phyloP scores from a whole-genome alignment of 2,329 filamentous ascomycete species.

The Daldinia sp. region DNA sequence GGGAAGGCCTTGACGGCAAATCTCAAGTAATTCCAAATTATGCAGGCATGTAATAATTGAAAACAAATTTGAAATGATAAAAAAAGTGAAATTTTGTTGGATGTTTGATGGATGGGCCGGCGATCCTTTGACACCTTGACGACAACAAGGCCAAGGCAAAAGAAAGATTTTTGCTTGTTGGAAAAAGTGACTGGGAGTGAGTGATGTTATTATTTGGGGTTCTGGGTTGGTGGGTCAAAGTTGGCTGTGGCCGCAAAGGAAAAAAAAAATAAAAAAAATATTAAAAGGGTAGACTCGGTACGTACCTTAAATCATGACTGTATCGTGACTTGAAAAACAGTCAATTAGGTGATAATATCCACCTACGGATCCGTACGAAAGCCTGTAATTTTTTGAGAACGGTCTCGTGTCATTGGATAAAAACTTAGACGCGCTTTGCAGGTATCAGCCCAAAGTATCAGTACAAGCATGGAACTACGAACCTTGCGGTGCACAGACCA shows the following conservation, averaged over 20 bases:
- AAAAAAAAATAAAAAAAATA: conserved; percentile 8
- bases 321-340: conserved; percentile 9
- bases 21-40: conserved; percentile 9
- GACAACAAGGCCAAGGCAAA: conserved; percentile 18
- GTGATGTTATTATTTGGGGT: conserved; percentile 38
- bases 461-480: not conserved
- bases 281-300: conserved; percentile 11
- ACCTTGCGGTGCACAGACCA: conserved; percentile 22
- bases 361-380: conserved; percentile 2
- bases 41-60: conserved; percentile 30
- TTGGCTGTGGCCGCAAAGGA: not conserved
- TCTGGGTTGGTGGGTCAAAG: not conserved
- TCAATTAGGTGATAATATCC: conserved; percentile 16
- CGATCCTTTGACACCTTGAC: conserved; percentile 30
- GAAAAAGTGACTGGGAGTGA: conserved; percentile 19
- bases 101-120: conserved; percentile 23
- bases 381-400: not conserved
- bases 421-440: conserved; percentile 24
- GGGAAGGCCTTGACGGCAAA: conserved; percentile 24
- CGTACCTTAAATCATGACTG: conserved; percentile 7
- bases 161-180: conserved; percentile 32
- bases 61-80: conserved; percentile 8
- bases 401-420: conserved; percentile 24
- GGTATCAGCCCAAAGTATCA: conserved; percentile 15
- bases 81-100: conserved; percentile 6